phyloP scores from a whole-genome alignment of 2,329 filamentous ascomycete species.

The Paradendryphiella salina region DNA sequence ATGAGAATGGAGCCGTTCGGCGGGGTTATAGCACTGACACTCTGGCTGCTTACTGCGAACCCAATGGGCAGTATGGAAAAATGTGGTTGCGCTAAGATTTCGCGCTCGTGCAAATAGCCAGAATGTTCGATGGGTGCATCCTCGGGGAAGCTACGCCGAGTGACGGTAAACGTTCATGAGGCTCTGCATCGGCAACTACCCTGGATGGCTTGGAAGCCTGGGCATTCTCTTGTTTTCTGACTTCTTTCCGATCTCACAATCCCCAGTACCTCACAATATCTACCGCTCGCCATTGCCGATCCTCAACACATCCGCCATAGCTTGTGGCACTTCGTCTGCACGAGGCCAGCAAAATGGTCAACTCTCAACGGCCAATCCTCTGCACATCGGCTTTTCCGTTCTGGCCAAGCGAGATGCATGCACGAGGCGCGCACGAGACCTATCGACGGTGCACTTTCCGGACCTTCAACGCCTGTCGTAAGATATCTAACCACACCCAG shows the following conservation, averaged over 20 bases:
- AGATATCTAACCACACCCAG: constrained; percentile 13
- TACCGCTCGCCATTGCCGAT: background rate
- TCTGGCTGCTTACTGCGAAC: no score
- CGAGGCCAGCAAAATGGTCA: background rate
- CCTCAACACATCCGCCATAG: background rate
- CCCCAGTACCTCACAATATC: background rate
- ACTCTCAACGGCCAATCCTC: constrained; percentile 1
- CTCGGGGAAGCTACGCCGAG: background rate
- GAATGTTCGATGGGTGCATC: background rate
- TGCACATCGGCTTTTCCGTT: constrained; percentile 5
- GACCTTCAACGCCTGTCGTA: background rate
- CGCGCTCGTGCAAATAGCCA: background rate
- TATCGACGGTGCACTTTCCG: background rate
- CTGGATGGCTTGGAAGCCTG: background rate
- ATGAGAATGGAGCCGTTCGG: no score
- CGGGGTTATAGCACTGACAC: no score
- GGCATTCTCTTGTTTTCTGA: background rate
- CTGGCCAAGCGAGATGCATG: constrained; percentile 8
- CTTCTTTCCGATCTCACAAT: background rate
- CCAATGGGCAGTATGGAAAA: no score
- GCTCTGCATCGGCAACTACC: constrained; percentile 7
- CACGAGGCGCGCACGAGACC: constrained; percentile 5
- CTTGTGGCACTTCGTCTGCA: background rate
- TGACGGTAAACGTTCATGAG: background rate
- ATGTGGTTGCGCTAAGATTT: no score